Base-by-base conservation (phyloP, 306 rosid species). In the Parietaria judaica region DNA sequence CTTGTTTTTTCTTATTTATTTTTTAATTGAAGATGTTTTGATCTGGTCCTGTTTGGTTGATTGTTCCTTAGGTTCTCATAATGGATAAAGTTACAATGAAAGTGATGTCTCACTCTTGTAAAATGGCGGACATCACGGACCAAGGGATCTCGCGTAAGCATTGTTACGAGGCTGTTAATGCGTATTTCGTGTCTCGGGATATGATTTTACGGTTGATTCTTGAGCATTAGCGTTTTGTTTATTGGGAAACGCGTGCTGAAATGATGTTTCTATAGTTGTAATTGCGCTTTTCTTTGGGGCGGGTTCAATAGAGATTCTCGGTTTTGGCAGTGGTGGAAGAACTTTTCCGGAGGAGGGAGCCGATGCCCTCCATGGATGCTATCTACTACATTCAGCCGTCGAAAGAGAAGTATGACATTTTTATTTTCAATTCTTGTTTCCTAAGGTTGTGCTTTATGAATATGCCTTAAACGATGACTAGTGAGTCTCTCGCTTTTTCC, bases 71-170 rank as follows among this genome's bases (percentile, higher is more conserved):
- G 98, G 94, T 92, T 46, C 94, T 92, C 41, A 92, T 92, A 55
- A 92, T 86, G 98, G 98, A 92, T 72, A 92, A 84, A 76, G 90
- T 92, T 58, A 92, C 96, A 0, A 90, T 88, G 65, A 92, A 92
- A 77, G 96, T 92, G 72, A 82, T 92, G 98, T 88, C 98, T 38
- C 85, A 83, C 72, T 86, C 95, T 38, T 92, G 98, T 75, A 86
- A 88, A 77, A 92, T 92, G 98, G 85, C 96, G 64, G 98, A 92
- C 73, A 88, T 92, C 69, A 92, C 98, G 36, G 94, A 92, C 78
- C 96, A 88, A 84, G 98, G 88, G 68, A 76, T 92, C 86, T 92
- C 98, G 35, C 64, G 98, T 92, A 78, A 83, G 95, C 50, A 65
- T 54, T 36, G 6, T 14, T 58, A 8, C 51, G 23, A 4, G 50